These are phyloP conservation scores for Telfairia occidentalis DNA, from an alignment of 331 rosid genomes.

Conservation along the genomic window DNA sequence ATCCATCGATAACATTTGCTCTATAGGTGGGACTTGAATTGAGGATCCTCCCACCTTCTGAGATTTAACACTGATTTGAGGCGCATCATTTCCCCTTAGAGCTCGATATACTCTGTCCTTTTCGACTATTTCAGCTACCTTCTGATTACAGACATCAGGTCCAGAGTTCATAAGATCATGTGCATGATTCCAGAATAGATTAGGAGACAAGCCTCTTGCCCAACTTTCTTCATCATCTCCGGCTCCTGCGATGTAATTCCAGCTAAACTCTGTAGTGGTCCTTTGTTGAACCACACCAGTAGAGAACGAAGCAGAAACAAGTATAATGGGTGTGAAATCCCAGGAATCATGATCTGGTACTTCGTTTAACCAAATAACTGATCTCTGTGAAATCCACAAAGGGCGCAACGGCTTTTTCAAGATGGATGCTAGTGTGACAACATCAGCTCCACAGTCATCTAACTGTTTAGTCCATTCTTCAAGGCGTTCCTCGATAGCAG, in stretches of 20 bases:
- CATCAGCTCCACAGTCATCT: slow-evolving; percentile 67
- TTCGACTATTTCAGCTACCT: slow-evolving; percentile 68
- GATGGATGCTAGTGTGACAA: slow-evolving; percentile 48
- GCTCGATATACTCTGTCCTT: slow-evolving; percentile 55
- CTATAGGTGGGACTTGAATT: slow-evolving; percentile 23
- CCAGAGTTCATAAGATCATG: slow-evolving; percentile 61
- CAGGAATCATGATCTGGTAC: slow-evolving; percentile 88
- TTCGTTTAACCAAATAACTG: slow-evolving; percentile 84
- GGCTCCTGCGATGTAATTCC: slow-evolving; percentile 86
- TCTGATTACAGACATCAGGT: slow-evolving; percentile 67
- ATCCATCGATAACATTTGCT: slow-evolving; percentile 19
- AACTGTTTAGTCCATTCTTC: slow-evolving; percentile 66
- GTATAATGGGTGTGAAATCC: slow-evolving; percentile 92
- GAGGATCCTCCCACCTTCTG: slow-evolving; percentile 21
- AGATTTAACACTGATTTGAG: slow-evolving; percentile 50
- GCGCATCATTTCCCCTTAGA: slow-evolving; percentile 61
- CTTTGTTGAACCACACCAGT: slow-evolving; percentile 34
- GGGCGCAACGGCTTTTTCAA: slow-evolving; percentile 80
- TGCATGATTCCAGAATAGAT: slow-evolving; percentile 65
- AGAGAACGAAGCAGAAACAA: slow-evolving; percentile 59
- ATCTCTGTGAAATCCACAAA: slow-evolving; percentile 81
- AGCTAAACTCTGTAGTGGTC: slow-evolving; percentile 70
- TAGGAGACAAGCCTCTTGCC: slow-evolving; percentile 75
- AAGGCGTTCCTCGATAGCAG: slow-evolving; percentile 49
- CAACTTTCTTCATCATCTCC: slow-evolving; percentile 96